Evolutionary conservation across 2,329 filamentous ascomycete genomes (phyloP).

Genomic region (Byssochlamys sp.): DNA sequence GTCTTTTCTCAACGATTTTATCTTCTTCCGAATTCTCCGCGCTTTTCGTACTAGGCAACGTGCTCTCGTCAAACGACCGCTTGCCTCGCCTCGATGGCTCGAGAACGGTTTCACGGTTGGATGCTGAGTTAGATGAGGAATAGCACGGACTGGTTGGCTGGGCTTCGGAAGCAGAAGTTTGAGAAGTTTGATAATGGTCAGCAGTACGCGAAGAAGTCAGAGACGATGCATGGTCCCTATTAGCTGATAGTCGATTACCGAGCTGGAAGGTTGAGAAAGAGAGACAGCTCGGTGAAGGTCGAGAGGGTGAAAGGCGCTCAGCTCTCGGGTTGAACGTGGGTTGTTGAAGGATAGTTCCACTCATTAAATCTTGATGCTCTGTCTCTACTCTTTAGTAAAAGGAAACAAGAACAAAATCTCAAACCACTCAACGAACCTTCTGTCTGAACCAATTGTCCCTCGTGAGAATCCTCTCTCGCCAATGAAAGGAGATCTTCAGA

Average conservation of each 20-base stretch:
- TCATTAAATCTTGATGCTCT: background rate
- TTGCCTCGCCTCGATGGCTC: background rate
- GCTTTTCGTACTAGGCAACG: background rate
- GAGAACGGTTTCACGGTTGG: background rate
- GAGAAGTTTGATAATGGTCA: background rate
- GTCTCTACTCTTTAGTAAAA: background rate
- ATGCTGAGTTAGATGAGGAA: background rate
- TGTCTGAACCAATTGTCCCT: background rate
- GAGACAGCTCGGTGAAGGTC: background rate
- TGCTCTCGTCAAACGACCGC: background rate
- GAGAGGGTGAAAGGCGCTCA: background rate
- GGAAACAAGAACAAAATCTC: background rate
- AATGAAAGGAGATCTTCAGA: background rate
- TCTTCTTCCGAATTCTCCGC: background rate
- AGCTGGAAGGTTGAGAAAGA: background rate
- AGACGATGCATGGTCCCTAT: background rate
- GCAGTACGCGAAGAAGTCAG: background rate
- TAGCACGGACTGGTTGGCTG: background rate
- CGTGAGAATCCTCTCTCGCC: background rate
- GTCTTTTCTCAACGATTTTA: slow-evolving; percentile 42
- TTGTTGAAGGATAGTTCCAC: background rate
- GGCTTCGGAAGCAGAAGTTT: background rate
- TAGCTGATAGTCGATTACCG: background rate
- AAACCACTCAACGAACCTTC: background rate
- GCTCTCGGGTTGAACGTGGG: background rate